phyloP scores from a whole-genome alignment of 1,284 basidiomycete species.

The Erythrobasidium hasegawianum region DNA sequence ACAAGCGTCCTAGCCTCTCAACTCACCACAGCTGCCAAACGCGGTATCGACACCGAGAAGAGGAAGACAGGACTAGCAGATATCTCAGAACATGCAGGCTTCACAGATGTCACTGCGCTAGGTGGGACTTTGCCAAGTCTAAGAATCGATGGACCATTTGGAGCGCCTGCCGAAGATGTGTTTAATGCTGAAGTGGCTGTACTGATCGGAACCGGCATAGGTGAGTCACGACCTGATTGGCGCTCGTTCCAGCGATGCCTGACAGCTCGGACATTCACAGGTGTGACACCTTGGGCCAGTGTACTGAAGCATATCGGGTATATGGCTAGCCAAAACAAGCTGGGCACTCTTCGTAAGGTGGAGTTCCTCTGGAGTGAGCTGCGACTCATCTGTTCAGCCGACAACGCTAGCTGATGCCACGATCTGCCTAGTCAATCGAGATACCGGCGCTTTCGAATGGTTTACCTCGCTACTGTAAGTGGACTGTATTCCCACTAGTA shows the following conservation, averaged over 20 bases:
- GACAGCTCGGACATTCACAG: not conserved
- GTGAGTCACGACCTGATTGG: too few relatives aligned
- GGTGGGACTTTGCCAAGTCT: slow-evolving; percentile 62
- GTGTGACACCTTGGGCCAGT: slow-evolving; percentile 74
- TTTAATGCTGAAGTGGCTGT: slow-evolving; percentile 79
- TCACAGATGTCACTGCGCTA: slow-evolving; percentile 62
- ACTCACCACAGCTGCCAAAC: slow-evolving; percentile 69
- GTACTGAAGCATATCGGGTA: slow-evolving; percentile 90
- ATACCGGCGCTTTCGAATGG: slow-evolving; percentile 75
- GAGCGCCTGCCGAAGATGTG: slow-evolving; percentile 84
- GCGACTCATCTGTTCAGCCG: slow-evolving; percentile 54
- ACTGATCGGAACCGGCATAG: slow-evolving; percentile 82
- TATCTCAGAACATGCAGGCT: slow-evolving; percentile 52
- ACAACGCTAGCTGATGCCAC: not conserved
- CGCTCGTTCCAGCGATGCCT: too few relatives aligned
- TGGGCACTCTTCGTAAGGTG: slow-evolving; percentile 73
- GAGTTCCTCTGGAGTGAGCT: slow-evolving; percentile 82
- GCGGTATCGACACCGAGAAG: slow-evolving; percentile 59
- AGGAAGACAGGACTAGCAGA: slow-evolving; percentile 56
- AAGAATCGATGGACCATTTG: slow-evolving; percentile 62
- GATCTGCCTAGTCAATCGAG: slow-evolving; percentile 34
- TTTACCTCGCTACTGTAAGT: slow-evolving; percentile 74
- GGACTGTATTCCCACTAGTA: slow-evolving; percentile 68
- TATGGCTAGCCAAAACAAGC: slow-evolving; percentile 67
- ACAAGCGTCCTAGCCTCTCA: slow-evolving; percentile 67